Evolutionary conservation across 2,329 filamentous ascomycete genomes (phyloP), one percentile per base, ranked within the genome.

Genomic region (Didymella pomorum): DNA sequence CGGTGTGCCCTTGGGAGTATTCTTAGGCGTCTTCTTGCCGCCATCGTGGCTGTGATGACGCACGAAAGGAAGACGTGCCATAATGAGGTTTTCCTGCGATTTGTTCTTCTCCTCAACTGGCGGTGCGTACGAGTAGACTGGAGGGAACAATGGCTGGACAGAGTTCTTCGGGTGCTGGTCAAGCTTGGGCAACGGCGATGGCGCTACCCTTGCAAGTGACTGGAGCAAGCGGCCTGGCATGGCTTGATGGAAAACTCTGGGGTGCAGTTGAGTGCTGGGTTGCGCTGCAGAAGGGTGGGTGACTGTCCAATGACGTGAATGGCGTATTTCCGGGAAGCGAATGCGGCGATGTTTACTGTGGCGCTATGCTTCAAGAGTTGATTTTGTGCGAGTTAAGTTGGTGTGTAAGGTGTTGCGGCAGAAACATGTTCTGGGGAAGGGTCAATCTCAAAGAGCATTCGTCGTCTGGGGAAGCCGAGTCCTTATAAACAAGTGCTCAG

Each of bases 221-320:
- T 71, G 70, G 28, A 77, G 68, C 35, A 76, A 64, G 33, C 74
- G 72, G 59, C 74, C 74, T 31, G 74, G 74, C 74, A 77, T 77
- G 57, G 62, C 66, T 55, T 66, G 60, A 65, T 58, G 55, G 53
- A 58, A 57, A 58, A 68, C 63, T 67, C 68, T 64, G 71, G 74
- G 71, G 71, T 73, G 69, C 64, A 66, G 64, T 61, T 59, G 63
- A 47, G 52, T 55, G 46, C n/a, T 42, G 42, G 56, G 37, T 33
- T 45, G 39, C 37, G 43, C 43, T 41, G 56, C 56, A 50, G 45
- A 25, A 29, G 20, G 26, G 31, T 62, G 58, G 50, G 56, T 57
- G 59, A 65, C 60, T 67, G 63, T 56, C 68, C 65, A 69, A 69
- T 71, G 51, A 53, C 21, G 51, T n/a, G 37, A 26, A 26, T 42